Evolutionary conservation across 371 early-diverging fungal species (phyloP).

Genomic region (Mucor racemosus): DNA sequence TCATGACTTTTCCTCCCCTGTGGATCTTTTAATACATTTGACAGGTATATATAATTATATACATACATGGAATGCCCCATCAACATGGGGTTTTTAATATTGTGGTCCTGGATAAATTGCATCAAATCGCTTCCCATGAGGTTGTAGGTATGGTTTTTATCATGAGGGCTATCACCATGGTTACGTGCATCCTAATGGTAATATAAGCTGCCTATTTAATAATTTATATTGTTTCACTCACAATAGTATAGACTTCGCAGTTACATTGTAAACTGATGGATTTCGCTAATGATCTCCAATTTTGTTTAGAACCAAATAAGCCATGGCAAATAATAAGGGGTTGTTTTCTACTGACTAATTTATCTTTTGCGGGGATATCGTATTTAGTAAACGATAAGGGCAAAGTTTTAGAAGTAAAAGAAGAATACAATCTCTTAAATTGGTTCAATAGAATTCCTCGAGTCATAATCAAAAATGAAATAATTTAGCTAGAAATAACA

Average conservation of each 20-base stretch:
- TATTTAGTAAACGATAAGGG: conserved; percentile 33
- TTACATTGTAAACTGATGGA: conserved; percentile 64
- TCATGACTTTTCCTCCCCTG: conserved; percentile 86
- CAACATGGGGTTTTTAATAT: conserved; percentile 57
- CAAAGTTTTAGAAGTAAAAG: conserved; percentile 16
- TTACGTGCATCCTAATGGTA: conserved; percentile 81
- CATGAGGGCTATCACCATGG: conserved; percentile 93
- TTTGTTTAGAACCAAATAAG: conserved; percentile 93
- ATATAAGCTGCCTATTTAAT: not conserved
- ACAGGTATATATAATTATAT: not conserved
- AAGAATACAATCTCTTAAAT: not conserved
- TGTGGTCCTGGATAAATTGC: conserved; percentile 66
- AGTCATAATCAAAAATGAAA: not conserved
- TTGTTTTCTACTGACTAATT: not conserved
- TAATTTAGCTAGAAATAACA: not conserved
- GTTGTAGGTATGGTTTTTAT: conserved; percentile 65
- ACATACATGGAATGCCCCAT: conserved; percentile 88
- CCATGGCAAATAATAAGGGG: conserved; percentile 84
- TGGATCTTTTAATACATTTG: not conserved
- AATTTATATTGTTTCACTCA: conserved; percentile 13
- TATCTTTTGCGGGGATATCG: conserved; percentile 1
- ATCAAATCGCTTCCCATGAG: conserved; percentile 81
- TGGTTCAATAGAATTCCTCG: not conserved
- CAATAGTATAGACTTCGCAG: conserved; percentile 68
- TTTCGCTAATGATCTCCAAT: conserved; percentile 88